Percentiles rank a stretch among this genome's conserved stretches.
Conservation (phyloP, 768 basidiomycete species). For the Boletus rex-veris region DNA sequence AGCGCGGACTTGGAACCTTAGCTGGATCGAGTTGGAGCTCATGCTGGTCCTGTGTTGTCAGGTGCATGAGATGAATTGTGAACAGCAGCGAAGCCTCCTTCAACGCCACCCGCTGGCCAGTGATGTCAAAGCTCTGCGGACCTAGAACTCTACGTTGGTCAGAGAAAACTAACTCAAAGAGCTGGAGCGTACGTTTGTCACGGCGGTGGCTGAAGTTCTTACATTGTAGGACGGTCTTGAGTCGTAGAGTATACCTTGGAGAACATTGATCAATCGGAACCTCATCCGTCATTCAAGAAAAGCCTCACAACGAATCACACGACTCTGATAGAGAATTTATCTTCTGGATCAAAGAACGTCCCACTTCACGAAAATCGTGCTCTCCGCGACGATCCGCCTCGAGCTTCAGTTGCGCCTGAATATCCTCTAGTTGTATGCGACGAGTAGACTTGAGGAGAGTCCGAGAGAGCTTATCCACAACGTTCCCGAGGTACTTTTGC, state of each 20-base stretch:
- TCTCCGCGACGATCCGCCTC: constrained; percentile 15
- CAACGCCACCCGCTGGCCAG: constrained; percentile 16
- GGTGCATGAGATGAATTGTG: constrained; percentile 28
- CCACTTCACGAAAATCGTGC: constrained; percentile 11
- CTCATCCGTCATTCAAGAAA: neutral
- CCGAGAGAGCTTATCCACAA: constrained; percentile 20
- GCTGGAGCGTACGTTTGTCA: constrained; percentile 3
- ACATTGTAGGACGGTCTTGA: constrained; percentile 5
- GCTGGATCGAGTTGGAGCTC: constrained; percentile 25
- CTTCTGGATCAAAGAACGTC: constrained; percentile 15
- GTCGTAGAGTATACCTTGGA: constrained; percentile 16
- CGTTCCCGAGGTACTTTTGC: constrained; percentile 14
- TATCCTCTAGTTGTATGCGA: constrained; percentile 19
- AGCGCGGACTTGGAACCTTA: constrained; percentile 22
- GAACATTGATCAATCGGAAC: neutral
- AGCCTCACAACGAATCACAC: constrained; percentile 16
- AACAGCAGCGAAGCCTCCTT: constrained; percentile 21
- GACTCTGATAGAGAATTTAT: constrained; percentile 18
- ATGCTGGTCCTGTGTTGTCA: constrained; percentile 30
- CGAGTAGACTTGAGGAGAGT: constrained; percentile 6
- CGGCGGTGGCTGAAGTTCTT: neutral
- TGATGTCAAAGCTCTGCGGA: constrained; percentile 14
- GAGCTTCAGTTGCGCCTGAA: constrained; percentile 6
- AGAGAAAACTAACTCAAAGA: neutral
- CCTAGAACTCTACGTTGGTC: constrained; percentile 6